Evolutionary conservation across 2,329 filamentous ascomycete species (phyloP), one percentile per base, ranked within the genome.

Genomic region (Xylariaceae sp.): DNA sequence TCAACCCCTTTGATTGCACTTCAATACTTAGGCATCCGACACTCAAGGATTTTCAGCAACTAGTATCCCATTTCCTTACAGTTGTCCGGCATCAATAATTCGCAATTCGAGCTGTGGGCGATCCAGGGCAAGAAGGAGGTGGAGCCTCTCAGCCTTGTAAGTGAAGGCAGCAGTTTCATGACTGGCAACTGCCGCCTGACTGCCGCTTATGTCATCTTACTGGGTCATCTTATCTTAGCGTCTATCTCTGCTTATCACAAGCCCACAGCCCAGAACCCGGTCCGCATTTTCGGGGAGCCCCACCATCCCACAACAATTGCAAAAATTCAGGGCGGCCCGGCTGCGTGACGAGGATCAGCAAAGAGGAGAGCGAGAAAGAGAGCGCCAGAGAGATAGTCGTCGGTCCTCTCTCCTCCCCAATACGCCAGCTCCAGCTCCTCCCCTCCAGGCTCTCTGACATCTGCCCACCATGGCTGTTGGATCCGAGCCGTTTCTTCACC

Each of bases 401-500:
- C 24, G 13, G 12, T 23, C 15, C 11, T n/a, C 14, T 10, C n/a
- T 16, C 17, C 12, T 19, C 17, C 14, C 29, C 17, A 19, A n/a
- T 6, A 13, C n/a, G 24, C 24, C 24, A 26, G 24, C 24, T 12
- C 24, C n/a, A 26, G 24, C n/a, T n/a, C 32, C 10, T 21, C 17
- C 27, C 14, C 15, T 18, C 13, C 27, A 12, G 15, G 11, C 29
- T 16, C 12, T 4, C 23, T 14, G 15, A 22, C 25, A 22, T 18
- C 29, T 33, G 35, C 38, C 37, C 36, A 88, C 56, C 65, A 94
- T 94, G 88, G 82, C 86, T 62, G 69, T 76, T 57, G 69, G 80
- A 60, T 33, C 77, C 54, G 83, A 90, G 62, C 83, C 84, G 46
- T 96, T 94, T 71, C 80, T 96, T 56, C 92, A 98, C 64, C 82